Base-by-base conservation (phyloP, 2,329 filamentous ascomycete genomes). In the Xylaria sp. region DNA sequence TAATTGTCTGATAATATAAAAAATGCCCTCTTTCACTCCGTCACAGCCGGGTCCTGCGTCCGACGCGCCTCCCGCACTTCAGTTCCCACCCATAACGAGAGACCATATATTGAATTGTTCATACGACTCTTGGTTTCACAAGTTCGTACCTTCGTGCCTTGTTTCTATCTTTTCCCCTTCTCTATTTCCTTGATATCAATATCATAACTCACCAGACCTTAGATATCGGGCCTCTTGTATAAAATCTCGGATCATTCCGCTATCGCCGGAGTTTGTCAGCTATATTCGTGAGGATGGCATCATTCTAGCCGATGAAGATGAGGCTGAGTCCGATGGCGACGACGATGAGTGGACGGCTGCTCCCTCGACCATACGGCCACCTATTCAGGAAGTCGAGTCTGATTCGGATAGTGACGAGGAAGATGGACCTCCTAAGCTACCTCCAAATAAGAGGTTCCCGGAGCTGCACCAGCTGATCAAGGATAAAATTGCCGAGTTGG, bases 241-340 rank as follows among this genome's bases (percentile, higher is more conserved):
- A 52, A 96, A 95, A 83, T 94, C 95, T 2, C 89, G 92, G 37
- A 90, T 97, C 50, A 91, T 99, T 61, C 90, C 92, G 1, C 86
- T 99, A 6, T 88, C 92, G 0, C 80, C 86, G 3, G 85, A 89
- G 3, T 97, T 98, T 78, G 82, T 98, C 59, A 86, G 91, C 61
- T 99, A 98, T 80, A 90, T 99, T 31, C 92, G 92, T 69, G 92
- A 94, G 77, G 96, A 99, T 78, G 94, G 96, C 73, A 98, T 99
- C 75, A 85, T 98, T 59, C 87, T 99, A 6, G 94, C 92, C 4
- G 88, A 92, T 63, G 91, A 93, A 71, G 86, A 90, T 66, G 91
- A 92, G 69, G 86, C 89, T 28, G 81, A 83, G 13, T 56, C 63
- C 15, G 81, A 73, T 6, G 88, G 89, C 8, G 86, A 89, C 70